Conservation (phyloP, 805 yeast species). For the Debaryomyces castellii region DNA sequence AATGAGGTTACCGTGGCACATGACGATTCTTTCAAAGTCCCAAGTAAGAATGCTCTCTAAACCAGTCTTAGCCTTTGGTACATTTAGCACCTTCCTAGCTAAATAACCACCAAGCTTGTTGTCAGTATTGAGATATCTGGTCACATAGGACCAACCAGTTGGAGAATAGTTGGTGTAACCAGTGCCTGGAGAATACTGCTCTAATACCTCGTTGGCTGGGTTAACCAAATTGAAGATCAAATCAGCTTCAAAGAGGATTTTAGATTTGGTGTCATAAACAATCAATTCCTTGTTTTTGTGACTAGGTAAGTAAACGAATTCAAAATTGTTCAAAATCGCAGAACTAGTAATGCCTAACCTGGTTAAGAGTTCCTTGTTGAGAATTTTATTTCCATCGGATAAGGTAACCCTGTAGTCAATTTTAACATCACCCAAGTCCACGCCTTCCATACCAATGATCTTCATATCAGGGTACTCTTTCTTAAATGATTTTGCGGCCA, state of each 20-base stretch:
- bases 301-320: constrained; percentile 56
- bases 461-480: constrained; percentile 48
- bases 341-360: constrained; percentile 36
- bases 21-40: constrained; percentile 51
- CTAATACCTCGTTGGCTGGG: constrained; percentile 19
- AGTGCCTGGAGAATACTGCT: constrained; percentile 41
- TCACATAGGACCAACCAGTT: constrained; percentile 41
- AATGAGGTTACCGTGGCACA: constrained; percentile 61
- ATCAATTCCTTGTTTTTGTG: constrained; percentile 62
- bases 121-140: constrained; percentile 42
- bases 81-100: constrained; percentile 19
- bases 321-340: constrained; percentile 41
- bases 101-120: constrained; percentile 34
- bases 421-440: constrained; percentile 30
- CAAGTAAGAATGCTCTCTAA: constrained; percentile 31
- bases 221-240: constrained; percentile 50
- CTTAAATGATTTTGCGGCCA: constrained; percentile 58
- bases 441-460: constrained; percentile 53
- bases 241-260: constrained; percentile 59
- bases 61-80: constrained; percentile 17
- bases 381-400: constrained; percentile 31
- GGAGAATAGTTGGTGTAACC: constrained; percentile 42
- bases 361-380: constrained; percentile 21
- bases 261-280: constrained; percentile 45
- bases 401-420: constrained; percentile 43